phyloP scores from a whole-genome alignment of 345 rosid species.

The Brassica napus region DNA sequence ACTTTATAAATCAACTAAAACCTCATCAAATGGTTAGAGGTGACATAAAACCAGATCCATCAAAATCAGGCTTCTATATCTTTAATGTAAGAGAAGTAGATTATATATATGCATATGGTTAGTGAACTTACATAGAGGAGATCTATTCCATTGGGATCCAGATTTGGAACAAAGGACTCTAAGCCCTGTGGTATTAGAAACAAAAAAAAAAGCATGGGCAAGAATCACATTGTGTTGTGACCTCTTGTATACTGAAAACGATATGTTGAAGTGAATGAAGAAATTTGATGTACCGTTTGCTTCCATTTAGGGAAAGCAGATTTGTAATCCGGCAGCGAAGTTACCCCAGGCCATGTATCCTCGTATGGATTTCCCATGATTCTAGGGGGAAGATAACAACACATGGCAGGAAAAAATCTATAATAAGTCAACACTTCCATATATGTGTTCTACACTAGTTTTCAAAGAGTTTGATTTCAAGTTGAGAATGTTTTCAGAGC shows the following conservation, averaged over 20 bases:
- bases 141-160: conserved; percentile 73
- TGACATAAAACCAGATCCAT: conserved; percentile 6
- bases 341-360: no score
- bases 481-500: conserved; percentile 1
- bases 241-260: not conserved
- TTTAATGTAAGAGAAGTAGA: conserved; percentile 7
- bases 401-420: not conserved
- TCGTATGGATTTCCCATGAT: conserved; percentile 37
- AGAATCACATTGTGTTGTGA: not conserved
- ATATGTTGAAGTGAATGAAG: not conserved
- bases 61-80: conserved; percentile 7
- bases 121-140: conserved; percentile 76
- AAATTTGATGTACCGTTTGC: conserved; percentile 52
- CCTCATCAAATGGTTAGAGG: not conserved
- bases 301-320: conserved; percentile 82
- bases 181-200: conserved; percentile 55
- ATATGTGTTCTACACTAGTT: not conserved
- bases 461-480: not conserved
- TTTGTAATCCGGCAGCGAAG: no score
- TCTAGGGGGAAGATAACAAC: conserved; percentile 36
- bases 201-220: not conserved
- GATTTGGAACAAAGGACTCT: conserved; percentile 66
- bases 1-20: conserved; percentile 3
- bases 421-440: conserved; percentile 5
- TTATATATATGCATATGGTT: conserved; percentile 7